Percentiles rank a stretch among this genome's conserved stretches.
phyloP scores from a whole-genome alignment of 2,329 filamentous ascomycete species.

The Colletotrichum tropicicola region DNA sequence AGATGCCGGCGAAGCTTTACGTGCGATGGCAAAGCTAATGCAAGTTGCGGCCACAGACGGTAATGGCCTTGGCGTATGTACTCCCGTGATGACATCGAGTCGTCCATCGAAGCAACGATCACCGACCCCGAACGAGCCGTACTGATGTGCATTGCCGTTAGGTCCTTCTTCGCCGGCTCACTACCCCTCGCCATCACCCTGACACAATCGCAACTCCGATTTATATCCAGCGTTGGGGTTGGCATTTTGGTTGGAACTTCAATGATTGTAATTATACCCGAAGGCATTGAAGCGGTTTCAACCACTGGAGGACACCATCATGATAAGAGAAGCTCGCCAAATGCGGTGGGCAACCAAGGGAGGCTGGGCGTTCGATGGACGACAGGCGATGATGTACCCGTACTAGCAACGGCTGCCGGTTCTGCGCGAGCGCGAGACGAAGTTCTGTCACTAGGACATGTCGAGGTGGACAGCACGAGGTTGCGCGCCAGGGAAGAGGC shows the following conservation, averaged over 20 bases:
- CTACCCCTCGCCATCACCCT: slow-evolving; percentile 90
- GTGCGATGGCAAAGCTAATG: background rate
- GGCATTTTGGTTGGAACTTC: slow-evolving; percentile 95
- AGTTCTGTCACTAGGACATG: background rate
- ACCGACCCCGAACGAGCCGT: slow-evolving; percentile 6
- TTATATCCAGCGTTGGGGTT: slow-evolving; percentile 92
- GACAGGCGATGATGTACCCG: slow-evolving; percentile 2
- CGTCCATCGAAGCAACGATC: slow-evolving; percentile 8
- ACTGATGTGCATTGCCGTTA: slow-evolving; percentile 46
- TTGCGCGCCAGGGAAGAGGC: slow-evolving; percentile 14
- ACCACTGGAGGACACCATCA: slow-evolving; percentile 51
- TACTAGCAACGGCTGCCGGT: background rate
- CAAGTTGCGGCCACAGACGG: slow-evolving; percentile 52
- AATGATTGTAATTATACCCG: slow-evolving; percentile 95
- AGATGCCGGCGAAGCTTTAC: too few relatives aligned
- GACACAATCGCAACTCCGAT: slow-evolving; percentile 84
- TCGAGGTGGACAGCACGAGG: background rate
- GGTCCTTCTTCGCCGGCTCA: slow-evolving; percentile 92
- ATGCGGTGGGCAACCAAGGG: background rate
- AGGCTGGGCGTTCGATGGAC: slow-evolving; percentile 9
- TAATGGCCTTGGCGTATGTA: slow-evolving; percentile 68
- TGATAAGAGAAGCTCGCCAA: slow-evolving; percentile 11
- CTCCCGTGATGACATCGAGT: slow-evolving; percentile 31
- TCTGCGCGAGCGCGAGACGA: background rate
- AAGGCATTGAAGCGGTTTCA: slow-evolving; percentile 92